phyloP scores from a whole-genome alignment of 2,329 filamentous ascomycete genomes.

The Botrytis elliptica region DNA sequence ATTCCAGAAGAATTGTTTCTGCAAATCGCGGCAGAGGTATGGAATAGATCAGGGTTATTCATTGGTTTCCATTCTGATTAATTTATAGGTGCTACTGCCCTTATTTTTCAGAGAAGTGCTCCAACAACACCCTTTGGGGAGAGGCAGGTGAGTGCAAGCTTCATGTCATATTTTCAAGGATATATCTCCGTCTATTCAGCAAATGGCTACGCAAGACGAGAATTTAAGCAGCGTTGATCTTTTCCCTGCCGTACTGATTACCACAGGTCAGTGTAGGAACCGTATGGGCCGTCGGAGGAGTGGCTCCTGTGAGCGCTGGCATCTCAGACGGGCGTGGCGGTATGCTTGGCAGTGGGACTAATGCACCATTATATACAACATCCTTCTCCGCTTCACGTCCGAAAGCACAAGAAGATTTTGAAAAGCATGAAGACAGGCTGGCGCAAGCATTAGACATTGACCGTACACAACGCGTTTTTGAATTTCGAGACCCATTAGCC shows the following conservation, averaged over 20 bases:
- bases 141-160: constrained; percentile 34
- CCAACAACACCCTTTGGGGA: constrained; percentile 32
- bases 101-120: constrained; percentile 36
- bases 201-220: background rate
- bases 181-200: background rate
- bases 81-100: constrained; percentile 34
- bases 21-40: constrained; percentile 34
- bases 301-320: constrained; percentile 54
- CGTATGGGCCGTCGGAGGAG: constrained; percentile 76
- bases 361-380: constrained; percentile 64
- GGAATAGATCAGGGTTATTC: constrained; percentile 18
- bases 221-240: background rate
- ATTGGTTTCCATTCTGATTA: constrained; percentile 17
- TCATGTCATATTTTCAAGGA: background rate
- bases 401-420: constrained; percentile 57
- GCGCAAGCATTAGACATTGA: constrained; percentile 82
- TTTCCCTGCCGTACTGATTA: constrained; percentile 22
- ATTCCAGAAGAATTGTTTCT: constrained; percentile 28
- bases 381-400: constrained; percentile 46
- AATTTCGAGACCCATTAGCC: constrained; percentile 44
- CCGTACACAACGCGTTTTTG: constrained; percentile 63
- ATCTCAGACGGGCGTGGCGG: constrained; percentile 63
- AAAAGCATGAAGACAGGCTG: constrained; percentile 70
- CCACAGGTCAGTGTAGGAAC: constrained; percentile 62
- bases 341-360: constrained; percentile 67